Evolutionary conservation across 1,139 yeast species (phyloP).

Genomic region (Candida sanyaensis): DNA sequence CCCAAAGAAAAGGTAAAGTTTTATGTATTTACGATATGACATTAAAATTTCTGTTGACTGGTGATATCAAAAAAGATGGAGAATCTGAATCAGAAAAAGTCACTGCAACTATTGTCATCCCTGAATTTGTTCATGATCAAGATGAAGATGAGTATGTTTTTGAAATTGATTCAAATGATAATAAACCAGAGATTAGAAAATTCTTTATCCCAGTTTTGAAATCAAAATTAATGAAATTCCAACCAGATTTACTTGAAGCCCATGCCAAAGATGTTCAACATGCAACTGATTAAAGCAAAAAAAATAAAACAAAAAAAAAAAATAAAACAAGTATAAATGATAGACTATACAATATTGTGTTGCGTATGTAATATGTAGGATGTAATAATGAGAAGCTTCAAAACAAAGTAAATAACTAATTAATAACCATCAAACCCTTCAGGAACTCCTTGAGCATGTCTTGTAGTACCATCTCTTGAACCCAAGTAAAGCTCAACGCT

Average conservation of each 20-base stretch:
- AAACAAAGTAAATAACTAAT: neutral
- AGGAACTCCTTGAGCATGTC: conserved; percentile 88
- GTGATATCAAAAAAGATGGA: conserved; percentile 24
- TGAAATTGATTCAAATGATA: conserved; percentile 43
- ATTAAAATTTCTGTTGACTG: conserved; percentile 48
- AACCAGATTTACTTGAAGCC: conserved; percentile 57
- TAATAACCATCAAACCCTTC: conserved; percentile 58
- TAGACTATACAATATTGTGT: neutral
- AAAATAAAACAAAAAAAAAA: too few relatives aligned
- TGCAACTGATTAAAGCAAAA: conserved; percentile 26
- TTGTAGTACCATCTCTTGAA: conserved; percentile 46
- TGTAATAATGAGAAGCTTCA: neutral
- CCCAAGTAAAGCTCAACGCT: conserved; percentile 63
- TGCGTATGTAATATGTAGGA: neutral
- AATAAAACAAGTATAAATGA: too few relatives aligned
- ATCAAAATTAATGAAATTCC: conserved; percentile 55
- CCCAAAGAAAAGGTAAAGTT: conserved; percentile 80
- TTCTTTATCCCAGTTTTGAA: conserved; percentile 54
- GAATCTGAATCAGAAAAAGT: conserved; percentile 20
- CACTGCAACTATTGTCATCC: conserved; percentile 47
- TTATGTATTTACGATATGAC: conserved; percentile 71
- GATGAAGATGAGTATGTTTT: conserved; percentile 65
- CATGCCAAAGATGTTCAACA: conserved; percentile 65
- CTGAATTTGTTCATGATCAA: conserved; percentile 76
- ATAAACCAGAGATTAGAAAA: conserved; percentile 39